phyloP scores from a whole-genome alignment of 208 protist genomes.

The Perkinsela sp. region DNA sequence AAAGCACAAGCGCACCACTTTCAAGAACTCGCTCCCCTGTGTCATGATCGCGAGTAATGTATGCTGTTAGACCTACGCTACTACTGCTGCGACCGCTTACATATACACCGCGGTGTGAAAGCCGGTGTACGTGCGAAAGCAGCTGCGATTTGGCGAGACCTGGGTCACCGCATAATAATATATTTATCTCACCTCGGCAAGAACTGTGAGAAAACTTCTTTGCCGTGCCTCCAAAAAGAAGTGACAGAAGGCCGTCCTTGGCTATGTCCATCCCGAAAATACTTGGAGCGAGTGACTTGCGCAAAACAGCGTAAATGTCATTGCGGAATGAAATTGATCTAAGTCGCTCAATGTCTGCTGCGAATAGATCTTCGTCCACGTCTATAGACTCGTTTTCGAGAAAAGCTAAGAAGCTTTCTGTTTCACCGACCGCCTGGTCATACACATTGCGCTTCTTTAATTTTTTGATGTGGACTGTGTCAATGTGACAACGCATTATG shows the following conservation, averaged over 20 bases:
- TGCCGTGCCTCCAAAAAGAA: constrained; percentile 87
- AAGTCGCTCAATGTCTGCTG: constrained; percentile 31
- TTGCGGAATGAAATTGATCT: constrained; percentile 26
- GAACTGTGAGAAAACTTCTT: constrained; percentile 53
- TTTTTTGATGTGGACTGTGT: constrained; percentile 85
- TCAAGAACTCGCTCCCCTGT: constrained; percentile 92
- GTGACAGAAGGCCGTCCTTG: constrained; percentile 90
- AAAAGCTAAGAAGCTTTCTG: constrained; percentile 1
- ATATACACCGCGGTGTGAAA: constrained; percentile 90
- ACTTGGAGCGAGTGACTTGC: constrained; percentile 73
- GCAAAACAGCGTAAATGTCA: constrained; percentile 84
- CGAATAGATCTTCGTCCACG: constrained; percentile 8
- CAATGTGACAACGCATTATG: constrained; percentile 85
- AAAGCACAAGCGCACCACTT: constrained; percentile 85
- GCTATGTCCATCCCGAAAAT: constrained; percentile 93
- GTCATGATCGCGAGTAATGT: constrained; percentile 82
- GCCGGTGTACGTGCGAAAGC: constrained; percentile 88
- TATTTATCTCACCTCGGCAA: constrained; percentile 85
- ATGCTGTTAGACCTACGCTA: constrained; percentile 96
- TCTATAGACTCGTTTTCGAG: neutral
- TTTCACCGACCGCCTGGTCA: neutral
- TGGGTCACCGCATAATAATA: constrained; percentile 94
- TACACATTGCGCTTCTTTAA: constrained; percentile 3
- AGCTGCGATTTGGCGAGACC: constrained; percentile 97
- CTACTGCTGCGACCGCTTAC: constrained; percentile 91